phyloP scores from a whole-genome alignment of 768 basidiomycete species.

The Mycena rebaudengoi region DNA sequence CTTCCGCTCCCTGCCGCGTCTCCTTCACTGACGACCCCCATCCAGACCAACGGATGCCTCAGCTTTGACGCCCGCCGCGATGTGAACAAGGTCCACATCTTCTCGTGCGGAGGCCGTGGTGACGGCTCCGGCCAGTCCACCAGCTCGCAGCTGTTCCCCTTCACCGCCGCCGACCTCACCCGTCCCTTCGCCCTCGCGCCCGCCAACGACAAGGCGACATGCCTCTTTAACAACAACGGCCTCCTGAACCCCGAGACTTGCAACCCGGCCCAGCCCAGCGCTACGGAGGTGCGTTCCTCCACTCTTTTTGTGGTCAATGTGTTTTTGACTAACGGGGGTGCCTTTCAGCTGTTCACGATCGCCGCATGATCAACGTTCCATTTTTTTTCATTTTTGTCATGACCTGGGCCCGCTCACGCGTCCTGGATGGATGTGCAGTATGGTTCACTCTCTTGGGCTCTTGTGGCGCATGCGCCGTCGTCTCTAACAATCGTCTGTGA shows the following conservation, averaged over 20 bases:
- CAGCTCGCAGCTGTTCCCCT: constrained; percentile 28
- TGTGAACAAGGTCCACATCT: constrained; percentile 24
- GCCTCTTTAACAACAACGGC: constrained; percentile 24
- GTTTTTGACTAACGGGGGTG: background rate
- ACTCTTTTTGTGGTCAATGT: background rate
- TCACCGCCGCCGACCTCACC: constrained; percentile 17
- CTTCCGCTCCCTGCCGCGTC: background rate
- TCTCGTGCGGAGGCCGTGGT: constrained; percentile 29
- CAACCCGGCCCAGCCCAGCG: constrained; percentile 12
- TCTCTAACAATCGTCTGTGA: too few relatives aligned
- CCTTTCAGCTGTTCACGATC: constrained; percentile 25
- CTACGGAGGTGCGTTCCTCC: constrained; percentile 4
- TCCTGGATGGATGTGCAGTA: too few relatives aligned
- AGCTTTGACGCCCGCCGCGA: constrained; percentile 27
- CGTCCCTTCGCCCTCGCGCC: constrained; percentile 19
- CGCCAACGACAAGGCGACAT: constrained; percentile 7
- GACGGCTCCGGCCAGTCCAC: constrained; percentile 20
- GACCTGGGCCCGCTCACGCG: too few relatives aligned
- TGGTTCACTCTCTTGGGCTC: too few relatives aligned
- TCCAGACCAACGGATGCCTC: constrained; percentile 24
- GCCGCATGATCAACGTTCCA: constrained; percentile 4
- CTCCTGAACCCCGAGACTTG: constrained; percentile 16
- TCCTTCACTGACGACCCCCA: background rate
- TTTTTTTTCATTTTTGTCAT: too few relatives aligned
- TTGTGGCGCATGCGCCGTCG: too few relatives aligned